Conservation (phyloP, 78 protist genomes). For the Planoprotostelium fungivorum region DNA sequence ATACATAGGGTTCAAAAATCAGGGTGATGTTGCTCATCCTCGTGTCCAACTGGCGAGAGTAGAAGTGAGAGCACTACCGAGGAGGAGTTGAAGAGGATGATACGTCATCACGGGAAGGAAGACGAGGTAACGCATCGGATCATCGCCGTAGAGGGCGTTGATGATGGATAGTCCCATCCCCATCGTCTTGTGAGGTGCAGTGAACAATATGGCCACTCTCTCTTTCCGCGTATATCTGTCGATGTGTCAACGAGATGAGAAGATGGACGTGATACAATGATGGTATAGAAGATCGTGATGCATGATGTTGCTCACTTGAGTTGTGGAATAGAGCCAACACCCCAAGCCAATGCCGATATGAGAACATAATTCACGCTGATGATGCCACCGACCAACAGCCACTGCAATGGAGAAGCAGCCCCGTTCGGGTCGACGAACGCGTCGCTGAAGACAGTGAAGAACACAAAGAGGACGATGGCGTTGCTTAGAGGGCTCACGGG, state of each 20-base stretch:
- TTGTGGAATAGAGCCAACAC: neutral
- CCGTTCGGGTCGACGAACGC: neutral
- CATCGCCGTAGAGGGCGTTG: neutral
- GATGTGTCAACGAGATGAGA: too few species aligned
- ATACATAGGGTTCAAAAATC: too few species aligned
- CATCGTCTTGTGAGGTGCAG: neutral
- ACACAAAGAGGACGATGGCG: neutral
- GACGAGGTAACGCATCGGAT: neutral
- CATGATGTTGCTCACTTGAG: neutral
- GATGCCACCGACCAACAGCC: neutral
- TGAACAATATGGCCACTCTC: neutral
- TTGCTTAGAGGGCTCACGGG: neutral
- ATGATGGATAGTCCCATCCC: neutral
- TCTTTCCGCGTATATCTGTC: neutral
- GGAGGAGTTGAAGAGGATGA: neutral
- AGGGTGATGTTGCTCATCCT: too few species aligned
- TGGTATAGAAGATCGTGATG: too few species aligned
- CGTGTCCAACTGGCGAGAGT: neutral
- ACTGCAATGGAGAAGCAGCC: neutral
- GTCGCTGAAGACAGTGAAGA: neutral
- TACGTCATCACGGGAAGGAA: neutral
- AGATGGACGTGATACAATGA: too few species aligned
- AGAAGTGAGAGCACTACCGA: neutral
- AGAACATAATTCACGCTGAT: neutral
- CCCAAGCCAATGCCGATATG: neutral